These are phyloP conservation scores for Solanum hybrid DNA, from an alignment of 305 asterid genomes.

Conservation along the genomic window DNA sequence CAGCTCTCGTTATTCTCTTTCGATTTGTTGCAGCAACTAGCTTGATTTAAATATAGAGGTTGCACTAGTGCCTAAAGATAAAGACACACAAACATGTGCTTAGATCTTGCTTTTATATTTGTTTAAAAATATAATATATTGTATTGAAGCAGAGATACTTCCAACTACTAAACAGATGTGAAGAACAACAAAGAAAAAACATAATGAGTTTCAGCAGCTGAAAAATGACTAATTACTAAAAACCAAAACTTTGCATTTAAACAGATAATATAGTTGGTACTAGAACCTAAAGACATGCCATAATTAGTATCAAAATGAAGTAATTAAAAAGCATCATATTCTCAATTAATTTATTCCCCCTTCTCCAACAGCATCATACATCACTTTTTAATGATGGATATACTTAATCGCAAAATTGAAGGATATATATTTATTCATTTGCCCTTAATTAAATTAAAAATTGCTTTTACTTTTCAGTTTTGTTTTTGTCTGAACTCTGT, in stretches of 20 bases:
- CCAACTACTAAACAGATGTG: background rate
- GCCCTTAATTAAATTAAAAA: background rate
- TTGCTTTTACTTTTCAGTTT: slow-evolving; percentile 5
- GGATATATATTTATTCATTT: background rate
- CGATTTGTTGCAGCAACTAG: background rate
- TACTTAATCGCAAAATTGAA: background rate
- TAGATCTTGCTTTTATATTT: background rate
- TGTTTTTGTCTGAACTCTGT: slow-evolving; percentile 6
- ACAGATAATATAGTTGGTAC: background rate
- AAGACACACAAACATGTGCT: background rate
- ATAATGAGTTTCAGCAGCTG: slow-evolving; percentile 23
- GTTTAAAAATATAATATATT: background rate
- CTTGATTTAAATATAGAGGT: background rate
- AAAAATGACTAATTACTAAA: slow-evolving; percentile 6
- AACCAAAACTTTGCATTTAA: slow-evolving; percentile 22
- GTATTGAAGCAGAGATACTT: background rate
- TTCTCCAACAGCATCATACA: background rate
- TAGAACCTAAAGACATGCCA: slow-evolving; percentile 5
- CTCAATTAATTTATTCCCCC: slow-evolving; percentile 14
- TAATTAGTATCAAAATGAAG: background rate
- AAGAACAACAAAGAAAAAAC: background rate
- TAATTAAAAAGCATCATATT: slow-evolving; percentile 19
- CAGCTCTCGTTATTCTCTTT: background rate
- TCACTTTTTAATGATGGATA: background rate
- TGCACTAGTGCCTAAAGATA: background rate